Conservation (phyloP, 2,329 filamentous ascomycete genomes). For the Ophiostoma himal-ulmi region DNA sequence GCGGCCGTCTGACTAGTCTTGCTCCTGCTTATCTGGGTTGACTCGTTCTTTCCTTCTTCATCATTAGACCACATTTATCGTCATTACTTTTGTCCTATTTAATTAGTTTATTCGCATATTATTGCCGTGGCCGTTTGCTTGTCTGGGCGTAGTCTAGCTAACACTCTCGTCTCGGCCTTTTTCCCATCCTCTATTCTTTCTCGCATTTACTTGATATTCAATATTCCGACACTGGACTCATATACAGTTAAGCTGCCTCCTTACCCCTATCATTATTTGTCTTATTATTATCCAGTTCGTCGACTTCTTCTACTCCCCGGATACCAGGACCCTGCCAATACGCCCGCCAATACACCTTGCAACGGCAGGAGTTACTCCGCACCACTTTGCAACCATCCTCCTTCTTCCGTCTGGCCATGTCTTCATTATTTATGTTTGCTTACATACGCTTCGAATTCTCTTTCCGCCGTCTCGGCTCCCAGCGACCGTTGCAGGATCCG, state of each 20-base stretch:
- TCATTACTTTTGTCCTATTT: background rate
- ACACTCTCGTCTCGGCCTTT: background rate
- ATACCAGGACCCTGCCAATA: slow-evolving; percentile 7
- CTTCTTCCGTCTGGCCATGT: background rate
- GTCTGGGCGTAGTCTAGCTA: background rate
- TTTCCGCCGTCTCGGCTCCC: background rate
- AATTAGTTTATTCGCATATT: background rate
- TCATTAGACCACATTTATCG: background rate
- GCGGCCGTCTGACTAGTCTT: background rate
- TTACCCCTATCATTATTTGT: background rate
- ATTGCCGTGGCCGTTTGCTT: background rate
- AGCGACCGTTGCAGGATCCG: background rate
- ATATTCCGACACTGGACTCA: background rate
- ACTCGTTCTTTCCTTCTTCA: background rate
- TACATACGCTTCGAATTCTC: background rate
- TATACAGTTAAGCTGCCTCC: background rate
- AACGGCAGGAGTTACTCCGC: slow-evolving; percentile 1
- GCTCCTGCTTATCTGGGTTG: background rate
- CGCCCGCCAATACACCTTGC: background rate
- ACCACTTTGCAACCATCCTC: background rate
- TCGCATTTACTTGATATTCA: background rate
- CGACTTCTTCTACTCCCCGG: slow-evolving; percentile 10
- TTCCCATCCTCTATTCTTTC: background rate
- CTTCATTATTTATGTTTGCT: background rate
- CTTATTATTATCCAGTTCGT: background rate